Evolutionary conservation across 2,329 filamentous ascomycete species (phyloP).

Genomic region (Gyromitra esculenta): DNA sequence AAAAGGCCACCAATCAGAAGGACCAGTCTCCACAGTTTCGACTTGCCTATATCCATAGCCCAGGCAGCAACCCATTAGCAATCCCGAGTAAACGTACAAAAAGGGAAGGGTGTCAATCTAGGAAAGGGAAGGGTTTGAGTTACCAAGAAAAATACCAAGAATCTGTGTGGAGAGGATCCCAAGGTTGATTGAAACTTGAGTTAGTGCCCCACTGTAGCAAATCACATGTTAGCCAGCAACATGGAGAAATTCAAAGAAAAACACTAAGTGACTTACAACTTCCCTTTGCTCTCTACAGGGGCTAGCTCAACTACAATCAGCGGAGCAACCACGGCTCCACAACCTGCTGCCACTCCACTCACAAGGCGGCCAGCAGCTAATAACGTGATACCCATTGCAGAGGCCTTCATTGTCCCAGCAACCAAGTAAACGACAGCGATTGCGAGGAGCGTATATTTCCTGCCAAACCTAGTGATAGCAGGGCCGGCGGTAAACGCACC

Average conservation of each 20-base stretch:
- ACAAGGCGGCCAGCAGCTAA: constrained; percentile 80
- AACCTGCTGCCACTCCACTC: constrained; percentile 84
- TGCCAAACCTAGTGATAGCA: constrained; percentile 78
- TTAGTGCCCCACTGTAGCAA: constrained; percentile 70
- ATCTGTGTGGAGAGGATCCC: constrained; percentile 86
- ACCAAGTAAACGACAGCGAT: constrained; percentile 79
- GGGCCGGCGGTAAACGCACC: constrained; percentile 84
- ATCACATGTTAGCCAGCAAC: background rate
- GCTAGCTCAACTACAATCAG: constrained; percentile 94
- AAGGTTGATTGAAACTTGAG: constrained; percentile 91
- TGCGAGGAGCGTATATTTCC: constrained; percentile 78
- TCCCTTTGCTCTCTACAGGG: constrained; percentile 76
- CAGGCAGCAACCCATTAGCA: background rate
- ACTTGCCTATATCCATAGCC: constrained; percentile 63
- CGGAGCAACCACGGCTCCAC: constrained; percentile 89
- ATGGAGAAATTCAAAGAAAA: background rate
- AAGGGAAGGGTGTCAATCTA: background rate
- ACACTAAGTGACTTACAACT: constrained; percentile 67
- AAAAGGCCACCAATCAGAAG: constrained; percentile 77
- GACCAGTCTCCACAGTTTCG: constrained; percentile 82
- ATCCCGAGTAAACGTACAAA: background rate
- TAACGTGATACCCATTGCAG: constrained; percentile 73
- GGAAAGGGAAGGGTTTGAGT: background rate
- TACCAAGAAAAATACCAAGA: constrained; percentile 85
- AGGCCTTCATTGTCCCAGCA: constrained; percentile 78